Evolutionary conservation across 1,139 yeast genomes (phyloP).

Genomic region (Diutina mesorugosa): DNA sequence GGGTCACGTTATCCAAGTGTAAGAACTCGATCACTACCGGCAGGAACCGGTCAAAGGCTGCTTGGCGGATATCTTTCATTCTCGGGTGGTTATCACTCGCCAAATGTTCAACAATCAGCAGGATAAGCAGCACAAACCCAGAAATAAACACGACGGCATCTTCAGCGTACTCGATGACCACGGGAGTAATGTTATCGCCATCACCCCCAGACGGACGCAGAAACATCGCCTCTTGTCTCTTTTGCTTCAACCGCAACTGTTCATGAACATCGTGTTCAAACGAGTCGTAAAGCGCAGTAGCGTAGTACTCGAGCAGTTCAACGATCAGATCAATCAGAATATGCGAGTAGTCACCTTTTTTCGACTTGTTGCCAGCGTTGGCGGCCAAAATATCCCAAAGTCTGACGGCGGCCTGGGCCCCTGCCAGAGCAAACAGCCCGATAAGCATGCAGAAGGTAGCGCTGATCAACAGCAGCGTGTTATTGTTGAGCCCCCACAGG

Average conservation of each 20-base stretch:
- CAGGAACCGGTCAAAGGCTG: conserved; percentile 20
- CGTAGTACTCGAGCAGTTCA: conserved; percentile 43
- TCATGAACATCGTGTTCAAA: conserved; percentile 23
- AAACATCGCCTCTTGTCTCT: conserved; percentile 25
- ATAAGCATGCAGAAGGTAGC: conserved; percentile 74
- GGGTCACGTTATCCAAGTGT: conserved; percentile 27
- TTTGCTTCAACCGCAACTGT: conserved; percentile 19
- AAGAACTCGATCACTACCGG: conserved; percentile 26
- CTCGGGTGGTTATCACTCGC: background rate
- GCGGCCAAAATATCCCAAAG: conserved; percentile 29
- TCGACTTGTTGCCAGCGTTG: conserved; percentile 10
- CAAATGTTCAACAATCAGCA: conserved; percentile 13
- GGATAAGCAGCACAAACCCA: conserved; percentile 43
- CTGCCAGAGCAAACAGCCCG: conserved; percentile 52
- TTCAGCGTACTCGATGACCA: conserved; percentile 50
- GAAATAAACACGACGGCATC: conserved; percentile 70
- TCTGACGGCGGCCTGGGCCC: conserved; percentile 30
- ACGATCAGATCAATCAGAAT: conserved; percentile 50
- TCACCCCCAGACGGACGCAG: conserved; percentile 9
- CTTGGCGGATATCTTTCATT: background rate
- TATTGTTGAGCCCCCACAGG: conserved; percentile 79
- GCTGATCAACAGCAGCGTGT: conserved; percentile 65
- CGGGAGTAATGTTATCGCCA: conserved; percentile 5
- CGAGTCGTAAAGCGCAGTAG: conserved; percentile 34
- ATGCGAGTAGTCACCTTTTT: conserved; percentile 28